Conservation (phyloP, 148 eudicot species). For the Rhododendron molle region DNA sequence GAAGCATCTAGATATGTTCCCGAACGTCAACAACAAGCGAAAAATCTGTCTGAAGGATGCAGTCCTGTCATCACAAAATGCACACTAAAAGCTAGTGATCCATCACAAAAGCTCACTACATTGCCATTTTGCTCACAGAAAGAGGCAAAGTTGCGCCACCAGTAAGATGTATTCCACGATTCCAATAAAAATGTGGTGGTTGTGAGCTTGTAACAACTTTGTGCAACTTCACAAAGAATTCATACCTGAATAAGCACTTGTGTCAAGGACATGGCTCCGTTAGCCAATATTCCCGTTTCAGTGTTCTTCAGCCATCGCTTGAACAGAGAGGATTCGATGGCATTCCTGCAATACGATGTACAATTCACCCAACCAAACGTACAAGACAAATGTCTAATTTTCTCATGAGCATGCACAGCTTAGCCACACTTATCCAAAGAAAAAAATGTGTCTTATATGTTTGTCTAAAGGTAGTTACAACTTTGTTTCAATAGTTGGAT, state of each 20-base stretch:
- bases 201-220: not conserved
- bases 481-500: too few species aligned
- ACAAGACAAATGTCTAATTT: not conserved
- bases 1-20: not conserved
- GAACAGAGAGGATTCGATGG: conserved; percentile 73
- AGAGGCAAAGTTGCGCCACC: not conserved
- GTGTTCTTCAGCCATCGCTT: conserved; percentile 84
- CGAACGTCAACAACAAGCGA: not conserved
- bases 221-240: not conserved
- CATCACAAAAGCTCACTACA: too few species aligned
- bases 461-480: too few species aligned
- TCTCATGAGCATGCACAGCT: not conserved
- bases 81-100: too few species aligned
- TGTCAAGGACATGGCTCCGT: conserved; percentile 58
- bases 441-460: too few species aligned
- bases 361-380: not conserved
- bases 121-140: not conserved
- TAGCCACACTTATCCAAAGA: not conserved
- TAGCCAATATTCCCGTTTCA: conserved; percentile 61
- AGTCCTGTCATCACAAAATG: not conserved
- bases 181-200: not conserved
- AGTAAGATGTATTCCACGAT: not conserved
- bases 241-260: conserved; percentile 86
- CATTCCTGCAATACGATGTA: conserved; percentile 48
- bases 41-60: not conserved